Percentiles rank a stretch among this genome's conserved stretches.
These are phyloP conservation scores for Pachyrhizus erosus DNA, from an alignment of 306 rosid species.

Conservation along the genomic window DNA sequence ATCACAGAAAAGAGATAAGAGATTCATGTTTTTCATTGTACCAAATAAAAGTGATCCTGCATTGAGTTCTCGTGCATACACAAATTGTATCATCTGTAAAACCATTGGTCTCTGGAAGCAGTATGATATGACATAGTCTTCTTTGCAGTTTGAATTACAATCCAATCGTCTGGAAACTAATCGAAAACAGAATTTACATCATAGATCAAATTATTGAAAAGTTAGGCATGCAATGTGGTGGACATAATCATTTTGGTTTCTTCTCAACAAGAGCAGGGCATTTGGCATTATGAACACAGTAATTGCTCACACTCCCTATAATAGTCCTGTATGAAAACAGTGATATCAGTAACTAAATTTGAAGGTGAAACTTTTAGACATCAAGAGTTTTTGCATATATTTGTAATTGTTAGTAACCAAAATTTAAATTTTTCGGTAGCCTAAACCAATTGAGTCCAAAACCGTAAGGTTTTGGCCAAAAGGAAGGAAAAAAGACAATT, in stretches of 20 bases:
- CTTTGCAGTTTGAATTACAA: background rate
- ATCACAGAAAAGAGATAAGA: background rate
- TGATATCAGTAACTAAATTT: background rate
- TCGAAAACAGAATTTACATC: background rate
- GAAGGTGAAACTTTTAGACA: background rate
- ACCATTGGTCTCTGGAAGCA: background rate
- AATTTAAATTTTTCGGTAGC: too few relatives aligned
- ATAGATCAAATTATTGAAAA: background rate
- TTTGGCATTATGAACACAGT: conserved; percentile 61
- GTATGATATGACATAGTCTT: background rate
- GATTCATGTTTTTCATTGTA: background rate
- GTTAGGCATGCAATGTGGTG: background rate
- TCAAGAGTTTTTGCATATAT: too few relatives aligned
- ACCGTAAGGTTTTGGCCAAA: too few relatives aligned
- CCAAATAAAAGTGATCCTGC: background rate
- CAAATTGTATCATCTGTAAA: background rate
- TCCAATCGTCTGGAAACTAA: background rate
- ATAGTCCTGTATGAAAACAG: conserved; percentile 47
- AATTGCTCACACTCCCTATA: conserved; percentile 64
- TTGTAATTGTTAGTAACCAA: too few relatives aligned
- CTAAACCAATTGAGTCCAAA: too few relatives aligned
- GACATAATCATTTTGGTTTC: conserved; percentile 44
- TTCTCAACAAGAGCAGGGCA: conserved; percentile 66
- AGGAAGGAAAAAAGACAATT: too few relatives aligned
- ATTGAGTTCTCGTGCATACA: background rate